phyloP scores from a whole-genome alignment of 768 basidiomycete genomes.

The Mycena leptocephala region DNA sequence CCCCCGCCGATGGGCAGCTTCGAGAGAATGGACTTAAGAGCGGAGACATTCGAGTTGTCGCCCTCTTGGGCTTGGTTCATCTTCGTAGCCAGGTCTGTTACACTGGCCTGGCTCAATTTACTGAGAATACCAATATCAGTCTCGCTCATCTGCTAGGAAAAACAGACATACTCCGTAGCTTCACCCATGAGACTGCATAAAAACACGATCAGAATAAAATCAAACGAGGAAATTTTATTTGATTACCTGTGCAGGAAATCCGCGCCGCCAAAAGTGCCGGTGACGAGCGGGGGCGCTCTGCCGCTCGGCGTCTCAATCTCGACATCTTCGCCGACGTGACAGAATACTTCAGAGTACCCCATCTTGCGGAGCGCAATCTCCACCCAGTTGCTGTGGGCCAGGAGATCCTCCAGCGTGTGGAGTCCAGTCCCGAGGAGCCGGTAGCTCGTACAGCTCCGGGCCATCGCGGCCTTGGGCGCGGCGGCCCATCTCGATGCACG shows the following conservation, averaged over 20 bases:
- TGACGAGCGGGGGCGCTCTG: constrained; percentile 74
- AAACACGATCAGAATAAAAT: constrained; percentile 68
- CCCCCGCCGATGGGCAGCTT: constrained; percentile 70
- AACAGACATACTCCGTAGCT: constrained; percentile 68
- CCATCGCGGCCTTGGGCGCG: constrained; percentile 69
- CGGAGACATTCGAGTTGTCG: constrained; percentile 52
- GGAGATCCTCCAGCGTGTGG: constrained; percentile 82
- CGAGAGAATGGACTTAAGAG: constrained; percentile 62
- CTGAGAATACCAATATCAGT: constrained; percentile 46
- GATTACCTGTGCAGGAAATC: constrained; percentile 7
- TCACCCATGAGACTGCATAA: constrained; percentile 76
- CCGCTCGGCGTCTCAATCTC: constrained; percentile 69
- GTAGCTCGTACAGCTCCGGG: constrained; percentile 74
- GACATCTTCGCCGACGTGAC: constrained; percentile 83
- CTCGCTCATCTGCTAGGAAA: not conserved
- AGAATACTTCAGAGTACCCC: constrained; percentile 82
- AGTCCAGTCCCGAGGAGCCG: constrained; percentile 79
- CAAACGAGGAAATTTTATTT: not conserved
- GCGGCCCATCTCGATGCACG: constrained; percentile 81
- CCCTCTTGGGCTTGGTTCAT: constrained; percentile 61
- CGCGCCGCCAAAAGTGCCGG: constrained; percentile 76
- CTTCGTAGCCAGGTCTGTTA: constrained; percentile 70
- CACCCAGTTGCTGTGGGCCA: constrained; percentile 88
- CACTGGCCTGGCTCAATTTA: constrained; percentile 73
- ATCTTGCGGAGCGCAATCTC: constrained; percentile 81